Evolutionary conservation across 495 filamentous ascomycete genomes (phyloP), one percentile per base, ranked within the genome.

Genomic region (Penicillium salamii): DNA sequence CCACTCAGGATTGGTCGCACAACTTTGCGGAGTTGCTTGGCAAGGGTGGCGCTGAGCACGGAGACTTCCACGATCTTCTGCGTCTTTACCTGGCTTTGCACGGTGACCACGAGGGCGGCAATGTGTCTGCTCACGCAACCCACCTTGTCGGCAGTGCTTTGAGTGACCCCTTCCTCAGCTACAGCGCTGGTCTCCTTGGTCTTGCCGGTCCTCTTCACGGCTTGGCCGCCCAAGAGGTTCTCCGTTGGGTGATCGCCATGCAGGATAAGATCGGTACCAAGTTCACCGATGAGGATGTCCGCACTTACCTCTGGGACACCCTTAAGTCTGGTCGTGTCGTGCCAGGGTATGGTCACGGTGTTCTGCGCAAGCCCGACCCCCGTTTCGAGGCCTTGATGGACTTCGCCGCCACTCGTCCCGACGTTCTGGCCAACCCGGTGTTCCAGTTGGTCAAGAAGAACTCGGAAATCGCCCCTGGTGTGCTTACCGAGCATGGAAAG

Each of bases 11-110:
- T 66, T 98, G 93, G 93, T 83, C 91, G 0, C 91, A 96, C 78
- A 98, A 98, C 76, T 97, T 96, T 54, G 93, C 93, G 33, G 88
- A 91, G 62, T 91, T 97, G 81, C 83, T 98, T 23, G 93, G 93
- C 58, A 96, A 93, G 71, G 84, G 83, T 34, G 91, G 90, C 50
- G 78, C 81, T 57, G 74, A 91, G 63, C 85, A 96, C 63, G 82
- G 90, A 67, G 88, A 90, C 68, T 98, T 98, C 80, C 92, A 97
- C 64, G 93, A 98, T 59, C 77, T 97, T 15, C 79, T 98, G 20
- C 79, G 93, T 50, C 70, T 98, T 15, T 98, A 98, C 73, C 83
- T 98, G 15, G 92, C 93, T 20, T 84, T 98, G 9, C 93, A 98
- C 75, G 92, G 92, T 37, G 93, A 98, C 72, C 93, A 98, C 75